Percentiles rank a stretch among this genome's conserved stretches.
phyloP scores from a whole-genome alignment of 1,284 basidiomycete species.

The Ganoderma resinaceum region DNA sequence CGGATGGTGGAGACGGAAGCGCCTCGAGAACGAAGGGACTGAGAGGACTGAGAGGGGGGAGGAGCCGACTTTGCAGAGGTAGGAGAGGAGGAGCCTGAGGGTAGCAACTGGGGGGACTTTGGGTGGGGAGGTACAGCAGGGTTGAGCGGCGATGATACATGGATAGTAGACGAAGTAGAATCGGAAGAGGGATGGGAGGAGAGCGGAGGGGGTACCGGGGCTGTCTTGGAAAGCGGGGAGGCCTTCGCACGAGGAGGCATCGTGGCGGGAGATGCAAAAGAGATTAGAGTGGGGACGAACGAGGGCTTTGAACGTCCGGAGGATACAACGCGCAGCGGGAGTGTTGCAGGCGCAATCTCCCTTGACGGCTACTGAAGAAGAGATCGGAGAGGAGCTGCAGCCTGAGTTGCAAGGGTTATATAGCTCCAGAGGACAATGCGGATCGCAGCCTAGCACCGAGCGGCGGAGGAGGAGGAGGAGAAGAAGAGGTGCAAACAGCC shows the following conservation, averaged over 20 bases:
- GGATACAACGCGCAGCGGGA: background rate
- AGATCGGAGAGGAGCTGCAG: background rate
- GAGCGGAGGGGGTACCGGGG: background rate
- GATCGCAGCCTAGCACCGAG: background rate
- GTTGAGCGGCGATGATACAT: constrained; percentile 23
- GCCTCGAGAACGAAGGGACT: constrained; percentile 24
- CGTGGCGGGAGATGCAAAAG: background rate
- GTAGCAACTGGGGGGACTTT: constrained; percentile 5
- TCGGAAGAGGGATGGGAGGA: constrained; percentile 18
- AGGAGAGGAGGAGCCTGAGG: background rate
- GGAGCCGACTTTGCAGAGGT: constrained; percentile 13
- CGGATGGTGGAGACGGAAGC: constrained; percentile 35
- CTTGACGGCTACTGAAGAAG: background rate
- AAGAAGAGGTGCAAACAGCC: background rate
- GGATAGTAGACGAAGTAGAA: constrained; percentile 18
- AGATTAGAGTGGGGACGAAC: background rate
- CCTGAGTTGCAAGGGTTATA: background rate
- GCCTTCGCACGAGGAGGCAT: constrained; percentile 15
- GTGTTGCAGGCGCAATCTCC: background rate
- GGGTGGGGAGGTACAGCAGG: constrained; percentile 14
- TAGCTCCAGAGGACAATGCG: background rate
- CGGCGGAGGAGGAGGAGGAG: background rate
- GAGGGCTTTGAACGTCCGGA: background rate
- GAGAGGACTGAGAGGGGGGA: constrained; percentile 18
- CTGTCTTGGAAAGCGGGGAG: background rate